These are phyloP conservation scores for Erodium texanum DNA, from an alignment of 441 rosid genomes.

Conservation along the genomic window DNA sequence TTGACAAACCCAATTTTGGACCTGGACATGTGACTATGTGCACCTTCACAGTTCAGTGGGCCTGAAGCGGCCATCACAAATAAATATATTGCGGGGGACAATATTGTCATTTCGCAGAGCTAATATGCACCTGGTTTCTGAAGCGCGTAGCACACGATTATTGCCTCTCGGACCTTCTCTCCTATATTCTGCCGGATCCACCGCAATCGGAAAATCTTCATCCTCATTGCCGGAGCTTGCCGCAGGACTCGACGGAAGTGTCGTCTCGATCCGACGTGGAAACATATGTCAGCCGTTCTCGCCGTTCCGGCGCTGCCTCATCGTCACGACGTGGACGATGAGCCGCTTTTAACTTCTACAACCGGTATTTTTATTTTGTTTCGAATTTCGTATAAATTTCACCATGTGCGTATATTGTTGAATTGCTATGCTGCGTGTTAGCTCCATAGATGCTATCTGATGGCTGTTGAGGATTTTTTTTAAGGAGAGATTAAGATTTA, in stretches of 20 bases:
- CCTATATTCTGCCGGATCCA: constrained; percentile 8
- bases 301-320: constrained; percentile 31
- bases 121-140: too few species aligned
- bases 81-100: too few species aligned
- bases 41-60: too few species aligned
- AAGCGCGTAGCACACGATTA: too few species aligned
- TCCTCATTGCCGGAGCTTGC: not conserved
- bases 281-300: constrained; percentile 29
- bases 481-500: not conserved
- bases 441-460: not conserved
- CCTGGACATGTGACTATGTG: too few species aligned
- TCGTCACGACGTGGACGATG: constrained; percentile 38
- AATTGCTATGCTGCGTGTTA: too few species aligned
- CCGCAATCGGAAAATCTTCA: constrained; percentile 12
- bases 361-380: constrained; percentile 24
- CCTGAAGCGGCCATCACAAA: too few species aligned
- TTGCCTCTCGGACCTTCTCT: not conserved
- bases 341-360: constrained; percentile 33
- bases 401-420: too few species aligned
- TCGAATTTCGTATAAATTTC: not conserved
- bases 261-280: not conserved
- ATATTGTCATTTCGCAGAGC: too few species aligned
- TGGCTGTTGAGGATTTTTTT: not conserved
- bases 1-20: too few species aligned
- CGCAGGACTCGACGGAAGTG: constrained; percentile 21